These are phyloP conservation scores for Dalbergia oliveri DNA, from an alignment of 306 rosid genomes.

Conservation along the genomic window DNA sequence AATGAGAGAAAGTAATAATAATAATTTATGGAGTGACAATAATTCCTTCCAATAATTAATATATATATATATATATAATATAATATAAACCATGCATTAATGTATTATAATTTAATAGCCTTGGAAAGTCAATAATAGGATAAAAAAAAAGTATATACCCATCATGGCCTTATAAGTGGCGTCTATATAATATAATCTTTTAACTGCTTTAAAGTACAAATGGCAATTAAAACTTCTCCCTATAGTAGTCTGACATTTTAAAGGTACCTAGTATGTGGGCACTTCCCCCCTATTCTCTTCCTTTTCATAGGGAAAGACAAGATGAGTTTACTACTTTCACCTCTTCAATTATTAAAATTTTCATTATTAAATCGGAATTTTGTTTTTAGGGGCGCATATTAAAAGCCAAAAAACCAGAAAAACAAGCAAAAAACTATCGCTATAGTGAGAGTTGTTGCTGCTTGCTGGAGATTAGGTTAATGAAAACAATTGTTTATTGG, in stretches of 20 bases:
- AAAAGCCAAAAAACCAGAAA: neutral
- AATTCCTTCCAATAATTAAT: too few species aligned
- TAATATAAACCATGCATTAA: neutral
- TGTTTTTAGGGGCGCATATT: slow-evolving; percentile 10
- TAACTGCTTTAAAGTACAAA: slow-evolving; percentile 25
- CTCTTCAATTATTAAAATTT: slow-evolving; percentile 3
- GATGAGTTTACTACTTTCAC: neutral
- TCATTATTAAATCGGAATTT: neutral
- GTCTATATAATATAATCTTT: slow-evolving; percentile 5
- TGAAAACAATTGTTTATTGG: slow-evolving; percentile 63
- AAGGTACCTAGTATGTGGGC: slow-evolving; percentile 2
- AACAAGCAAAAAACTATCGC: slow-evolving; percentile 29
- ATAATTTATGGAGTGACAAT: too few species aligned
- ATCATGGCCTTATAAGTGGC: slow-evolving; percentile 17
- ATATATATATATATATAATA: too few species aligned
- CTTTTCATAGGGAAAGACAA: slow-evolving; percentile 9
- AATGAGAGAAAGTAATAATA: too few species aligned
- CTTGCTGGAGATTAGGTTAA: slow-evolving; percentile 60
- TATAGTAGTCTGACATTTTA: slow-evolving; percentile 19
- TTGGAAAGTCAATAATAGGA: slow-evolving; percentile 20
- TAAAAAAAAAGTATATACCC: slow-evolving; percentile 3
- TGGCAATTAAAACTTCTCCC: neutral
- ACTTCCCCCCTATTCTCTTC: neutral
- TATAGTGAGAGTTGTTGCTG: slow-evolving; percentile 55
- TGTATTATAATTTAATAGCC: neutral